Evolutionary conservation across 2,329 filamentous ascomycete genomes (phyloP), one percentile per base, ranked within the genome.

Genomic region (Coleophoma crateriformis): DNA sequence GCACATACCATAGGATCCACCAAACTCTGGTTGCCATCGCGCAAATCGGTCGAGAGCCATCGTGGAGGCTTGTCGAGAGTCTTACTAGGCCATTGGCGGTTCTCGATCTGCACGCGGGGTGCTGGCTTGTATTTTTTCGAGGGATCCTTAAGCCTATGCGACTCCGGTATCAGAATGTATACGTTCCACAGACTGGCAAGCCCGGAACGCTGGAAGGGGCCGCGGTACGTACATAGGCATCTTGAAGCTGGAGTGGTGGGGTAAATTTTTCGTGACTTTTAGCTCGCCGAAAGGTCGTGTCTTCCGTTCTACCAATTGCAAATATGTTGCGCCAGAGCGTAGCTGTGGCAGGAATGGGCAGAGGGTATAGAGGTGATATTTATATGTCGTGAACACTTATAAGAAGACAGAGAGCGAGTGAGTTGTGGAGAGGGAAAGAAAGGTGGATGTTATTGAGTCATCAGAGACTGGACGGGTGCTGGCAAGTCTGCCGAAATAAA

Each of bases 11-110:
- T 96, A 55, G 92, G 91, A 67, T 96, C 89, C 33, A 89, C 84
- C 68, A 96, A 76, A 68, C 86, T 91, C 75, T 97, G 92, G 76
- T 96, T 96, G 50, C 91, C 92, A 75, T 97, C 92, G 63, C 92
- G 78, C 61, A 95, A 73, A 67, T 94, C 88, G 38, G 90, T 95
- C 41, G 88, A 87, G 65, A 96, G 82, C 91, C 91, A 97, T 63
- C 92, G 79, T 34, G 90, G 91, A 45, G 91, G 81, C 72, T 91
- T 94, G 62, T 88, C 81, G 62, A 96, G 87, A 22, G 61, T 66
- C 47, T 65, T 66, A n/a, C 55, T 57, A 7, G 64, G 64, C 64
- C 64, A 67, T 63, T 75, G 71, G 54, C 75, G 69, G 58, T 77
- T 71, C n/a, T 72, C 70, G 40, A 78, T 68, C 54, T 75, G 70